A percentile compares a stretch with the other conserved stretches of the same genome.
These are phyloP conservation scores for Pichia kudriavzevii DNA, from an alignment of 1,139 yeast genomes.

Conservation along the genomic window DNA sequence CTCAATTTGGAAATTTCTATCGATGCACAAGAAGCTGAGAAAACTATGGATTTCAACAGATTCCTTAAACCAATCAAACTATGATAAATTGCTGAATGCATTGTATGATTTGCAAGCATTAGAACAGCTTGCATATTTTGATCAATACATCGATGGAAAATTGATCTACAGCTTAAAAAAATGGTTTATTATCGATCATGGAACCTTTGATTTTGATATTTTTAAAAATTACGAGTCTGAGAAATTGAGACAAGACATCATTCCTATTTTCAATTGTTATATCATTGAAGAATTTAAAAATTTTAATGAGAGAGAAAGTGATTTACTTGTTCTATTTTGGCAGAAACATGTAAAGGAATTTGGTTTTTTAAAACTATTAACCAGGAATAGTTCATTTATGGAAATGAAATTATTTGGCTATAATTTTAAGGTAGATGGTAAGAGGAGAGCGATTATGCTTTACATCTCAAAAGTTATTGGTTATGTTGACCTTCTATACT, in stretches of 20 bases:
- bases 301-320: constrained; percentile 16
- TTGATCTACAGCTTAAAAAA: constrained; percentile 18
- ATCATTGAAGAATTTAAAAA: constrained; percentile 15
- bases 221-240: constrained; percentile 19
- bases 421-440: constrained; percentile 18
- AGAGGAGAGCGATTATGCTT: constrained; percentile 17
- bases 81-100: constrained; percentile 5
- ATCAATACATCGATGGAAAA: constrained; percentile 18
- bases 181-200: constrained; percentile 22
- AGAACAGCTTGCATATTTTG: constrained; percentile 17
- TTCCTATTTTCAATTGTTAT: constrained; percentile 16
- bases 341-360: constrained; percentile 13
- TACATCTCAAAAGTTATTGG: constrained; percentile 19
- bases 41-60: constrained; percentile 17
- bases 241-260: constrained; percentile 15
- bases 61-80: constrained; percentile 15
- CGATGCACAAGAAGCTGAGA: constrained; percentile 5
- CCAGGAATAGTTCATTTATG: constrained; percentile 1
- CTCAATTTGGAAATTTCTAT: constrained; percentile 15
- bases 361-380: constrained; percentile 12
- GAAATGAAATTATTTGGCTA: constrained; percentile 22
- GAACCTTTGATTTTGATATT: constrained; percentile 17
- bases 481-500: constrained; percentile 19
- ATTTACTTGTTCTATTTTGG: constrained; percentile 22
- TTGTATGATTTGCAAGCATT: constrained; percentile 8